phyloP scores from a whole-genome alignment of 2,329 filamentous ascomycete genomes.

The Colletotrichum coccodes region DNA sequence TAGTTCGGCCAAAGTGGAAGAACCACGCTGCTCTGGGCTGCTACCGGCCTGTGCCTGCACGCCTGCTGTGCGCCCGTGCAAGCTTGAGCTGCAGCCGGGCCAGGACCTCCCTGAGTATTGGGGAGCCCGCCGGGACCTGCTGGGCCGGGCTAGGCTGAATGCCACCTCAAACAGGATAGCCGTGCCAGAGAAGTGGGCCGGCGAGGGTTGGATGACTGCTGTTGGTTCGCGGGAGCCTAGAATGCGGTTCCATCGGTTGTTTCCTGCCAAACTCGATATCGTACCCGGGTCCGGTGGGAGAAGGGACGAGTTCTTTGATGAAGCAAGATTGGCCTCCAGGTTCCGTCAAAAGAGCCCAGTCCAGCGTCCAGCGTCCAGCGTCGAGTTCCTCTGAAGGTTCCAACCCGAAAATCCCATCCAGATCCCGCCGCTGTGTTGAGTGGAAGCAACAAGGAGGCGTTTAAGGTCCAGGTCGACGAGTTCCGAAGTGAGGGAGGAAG shows the following conservation, averaged over 20 bases:
- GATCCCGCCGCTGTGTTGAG: no score
- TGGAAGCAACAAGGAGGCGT: not conserved
- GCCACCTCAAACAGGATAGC: not conserved
- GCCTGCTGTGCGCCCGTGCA: not conserved
- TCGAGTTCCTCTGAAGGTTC: not conserved
- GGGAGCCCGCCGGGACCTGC: not conserved
- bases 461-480: not conserved
- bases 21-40: conserved; percentile 1
- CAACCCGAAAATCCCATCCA: not conserved
- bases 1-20: conserved; percentile 13
- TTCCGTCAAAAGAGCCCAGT: no score
- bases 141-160: not conserved
- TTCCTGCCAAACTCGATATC: not conserved
- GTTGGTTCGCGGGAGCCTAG: conserved; percentile 13
- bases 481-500: no score
- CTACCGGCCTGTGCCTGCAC: not conserved
- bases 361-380: not conserved
- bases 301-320: not conserved
- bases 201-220: conserved; percentile 5
- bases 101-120: no score
- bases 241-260: conserved; percentile 8
- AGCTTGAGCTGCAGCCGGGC: conserved; percentile 5
- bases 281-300: not conserved
- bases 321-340: no score
- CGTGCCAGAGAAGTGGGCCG: conserved; percentile 23